A percentile compares a stretch with the other conserved stretches of the same genome.
Evolutionary conservation across 2,329 filamentous ascomycete genomes (phyloP).

Genomic region (Nemania abortiva): DNA sequence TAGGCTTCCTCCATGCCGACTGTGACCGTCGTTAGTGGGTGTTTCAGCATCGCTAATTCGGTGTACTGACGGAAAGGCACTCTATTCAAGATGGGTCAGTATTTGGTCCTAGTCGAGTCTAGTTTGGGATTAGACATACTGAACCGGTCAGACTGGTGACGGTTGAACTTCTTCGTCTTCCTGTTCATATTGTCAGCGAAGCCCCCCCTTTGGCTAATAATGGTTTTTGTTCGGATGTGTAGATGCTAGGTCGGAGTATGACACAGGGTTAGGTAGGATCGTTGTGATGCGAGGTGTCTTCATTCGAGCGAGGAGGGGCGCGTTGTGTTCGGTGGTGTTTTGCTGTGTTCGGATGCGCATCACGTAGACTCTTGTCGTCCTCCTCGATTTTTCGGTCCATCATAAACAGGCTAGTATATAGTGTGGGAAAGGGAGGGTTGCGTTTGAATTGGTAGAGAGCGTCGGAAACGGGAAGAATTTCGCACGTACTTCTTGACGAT

Average conservation of each 20-base stretch:
- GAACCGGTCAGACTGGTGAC: constrained; percentile 98
- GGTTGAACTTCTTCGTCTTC: constrained; percentile 87
- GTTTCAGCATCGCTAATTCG: constrained; percentile 2
- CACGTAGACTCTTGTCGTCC: neutral
- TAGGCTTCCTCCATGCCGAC: constrained; percentile 93
- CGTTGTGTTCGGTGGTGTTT: neutral
- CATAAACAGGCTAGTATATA: neutral
- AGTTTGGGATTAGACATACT: constrained; percentile 75
- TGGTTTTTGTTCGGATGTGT: neutral
- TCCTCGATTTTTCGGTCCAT: neutral
- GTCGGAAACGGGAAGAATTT: constrained; percentile 41
- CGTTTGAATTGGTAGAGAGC: constrained; percentile 27
- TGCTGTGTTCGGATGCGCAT: constrained; percentile 17
- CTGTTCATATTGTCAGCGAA: constrained; percentile 58
- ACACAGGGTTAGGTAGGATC: no score
- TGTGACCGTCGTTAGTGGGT: constrained; percentile 26
- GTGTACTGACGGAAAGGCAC: constrained; percentile 39
- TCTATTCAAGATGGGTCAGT: constrained; percentile 37
- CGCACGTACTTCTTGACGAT: constrained; percentile 99
- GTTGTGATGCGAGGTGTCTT: constrained; percentile 3
- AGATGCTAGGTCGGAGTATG: constrained; percentile 3
- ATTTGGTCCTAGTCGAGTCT: neutral
- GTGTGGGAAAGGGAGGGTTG: neutral
- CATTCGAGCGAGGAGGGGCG: neutral
- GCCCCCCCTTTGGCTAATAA: neutral